These are phyloP conservation scores for Citrus mangshanensis DNA, from an alignment of 345 rosid species.

Conservation along the genomic window DNA sequence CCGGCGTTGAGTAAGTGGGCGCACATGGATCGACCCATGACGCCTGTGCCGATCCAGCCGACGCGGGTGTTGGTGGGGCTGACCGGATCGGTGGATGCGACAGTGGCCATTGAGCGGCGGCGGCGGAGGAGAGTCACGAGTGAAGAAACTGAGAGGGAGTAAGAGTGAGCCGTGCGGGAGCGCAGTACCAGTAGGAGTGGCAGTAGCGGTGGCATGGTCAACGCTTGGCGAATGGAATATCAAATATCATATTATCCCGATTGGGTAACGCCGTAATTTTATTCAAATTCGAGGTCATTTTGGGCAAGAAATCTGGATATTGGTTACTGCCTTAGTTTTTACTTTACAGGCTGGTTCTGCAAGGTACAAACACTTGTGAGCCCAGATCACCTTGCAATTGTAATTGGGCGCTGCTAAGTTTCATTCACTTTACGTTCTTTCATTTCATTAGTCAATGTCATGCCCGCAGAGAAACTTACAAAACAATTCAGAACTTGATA, in stretches of 20 bases:
- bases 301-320: background rate
- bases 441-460: background rate
- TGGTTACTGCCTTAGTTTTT: background rate
- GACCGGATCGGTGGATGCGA: conserved; percentile 29
- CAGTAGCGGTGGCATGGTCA: background rate
- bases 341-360: too few species aligned
- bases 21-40: conserved; percentile 89
- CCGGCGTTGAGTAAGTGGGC: conserved; percentile 77
- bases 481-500: background rate
- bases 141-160: background rate
- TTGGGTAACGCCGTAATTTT: background rate
- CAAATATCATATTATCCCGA: background rate
- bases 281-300: background rate
- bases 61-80: conserved; percentile 64
- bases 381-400: too few species aligned
- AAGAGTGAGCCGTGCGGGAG: conserved; percentile 4
- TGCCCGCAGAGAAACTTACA: background rate
- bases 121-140: conserved; percentile 30
- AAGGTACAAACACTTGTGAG: too few species aligned
- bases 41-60: conserved; percentile 95
- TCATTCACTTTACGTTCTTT: too few species aligned
- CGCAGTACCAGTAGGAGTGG: conserved; percentile 16
- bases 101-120: conserved; percentile 64
- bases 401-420: too few species aligned
- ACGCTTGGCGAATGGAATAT: background rate